Evolutionary conservation across 345 rosid species (phyloP).

Genomic region (Gynandropsis gynandra): DNA sequence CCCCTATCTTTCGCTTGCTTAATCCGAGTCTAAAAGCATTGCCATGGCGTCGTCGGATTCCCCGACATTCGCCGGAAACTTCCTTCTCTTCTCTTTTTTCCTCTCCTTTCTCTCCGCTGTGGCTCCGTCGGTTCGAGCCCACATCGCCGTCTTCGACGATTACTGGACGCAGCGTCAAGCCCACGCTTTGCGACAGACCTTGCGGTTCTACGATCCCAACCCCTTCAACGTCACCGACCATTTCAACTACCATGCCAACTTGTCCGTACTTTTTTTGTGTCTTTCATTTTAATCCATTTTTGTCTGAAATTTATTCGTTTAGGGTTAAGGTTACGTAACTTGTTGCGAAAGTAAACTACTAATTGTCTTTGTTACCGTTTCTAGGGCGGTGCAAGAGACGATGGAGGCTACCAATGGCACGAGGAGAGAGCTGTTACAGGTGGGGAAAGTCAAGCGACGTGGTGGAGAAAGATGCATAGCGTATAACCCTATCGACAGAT

Average conservation of each 20-base stretch:
- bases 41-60: constrained; percentile 12
- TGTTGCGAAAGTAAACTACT: constrained; percentile 2
- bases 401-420: constrained; percentile 31
- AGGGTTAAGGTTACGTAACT: constrained; percentile 11
- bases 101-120: constrained; percentile 10
- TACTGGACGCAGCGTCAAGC: constrained; percentile 47
- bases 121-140: constrained; percentile 26
- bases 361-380: background rate
- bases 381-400: constrained; percentile 21
- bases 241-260: constrained; percentile 32
- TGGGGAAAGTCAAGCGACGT: background rate
- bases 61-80: background rate
- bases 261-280: constrained; percentile 6
- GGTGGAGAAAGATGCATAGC: constrained; percentile 32
- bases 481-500: constrained; percentile 56
- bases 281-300: background rate
- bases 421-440: constrained; percentile 35
- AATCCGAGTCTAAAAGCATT: background rate
- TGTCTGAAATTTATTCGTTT: background rate
- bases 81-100: constrained; percentile 15
- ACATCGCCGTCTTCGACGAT: constrained; percentile 36
- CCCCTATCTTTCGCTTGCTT: no score
- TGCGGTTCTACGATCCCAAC: constrained; percentile 35
- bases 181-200: constrained; percentile 23
- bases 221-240: constrained; percentile 42